Evolutionary conservation across 2,329 filamentous ascomycete species (phyloP), one percentile per base, ranked within the genome.

Genomic region (Stylonectria norvegica): DNA sequence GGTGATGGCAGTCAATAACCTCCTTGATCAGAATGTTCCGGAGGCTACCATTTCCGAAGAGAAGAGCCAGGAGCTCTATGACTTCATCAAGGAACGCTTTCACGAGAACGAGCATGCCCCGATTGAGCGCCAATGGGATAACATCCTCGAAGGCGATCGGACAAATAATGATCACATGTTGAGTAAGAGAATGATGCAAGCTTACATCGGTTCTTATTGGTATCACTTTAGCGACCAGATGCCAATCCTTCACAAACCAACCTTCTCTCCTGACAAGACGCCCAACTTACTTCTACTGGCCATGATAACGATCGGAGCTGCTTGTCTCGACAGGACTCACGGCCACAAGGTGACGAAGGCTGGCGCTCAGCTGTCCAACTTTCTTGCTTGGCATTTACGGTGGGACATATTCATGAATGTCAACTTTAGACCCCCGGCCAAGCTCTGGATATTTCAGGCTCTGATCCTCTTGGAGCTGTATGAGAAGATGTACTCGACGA

Each of bases 401-500:
- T 96, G 90, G 88, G 87, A 95, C 62, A 86, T 96, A 25, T 96
- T 97, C 60, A 93, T 90, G 75, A 86, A 96, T 59, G 75, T 78
- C 11, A 88, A 90, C 64, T 96, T 94, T 66, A 76, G 88, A 14
- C 90, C 93, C 2, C 91, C 93, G 0, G 91, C 91, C 7, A 95
- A 95, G 65, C 69, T 98, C 6, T 98, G 91, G 91, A 81, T 95
- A 0, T 97, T 97, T 67, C 93, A 97, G 62, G 84, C 91, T 1
- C 69, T 97, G 36, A 72, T 97, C 4, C 74, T 97, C 5, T 74
- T 97, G 10, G 93, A 98, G 62, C 70, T 95, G 1, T 97, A 95
- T 57, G 93, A 98, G 68, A 98, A 98, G 72, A 93, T 95, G 86
- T 97, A 91, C 63, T 93, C 89, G 27, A 95, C 91, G 1, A 79